Percentiles rank a stretch among this genome's conserved stretches.
These are phyloP conservation scores for Ambispora gerdemannii DNA, from an alignment of 192 early-diverging fungal species.

Conservation along the genomic window DNA sequence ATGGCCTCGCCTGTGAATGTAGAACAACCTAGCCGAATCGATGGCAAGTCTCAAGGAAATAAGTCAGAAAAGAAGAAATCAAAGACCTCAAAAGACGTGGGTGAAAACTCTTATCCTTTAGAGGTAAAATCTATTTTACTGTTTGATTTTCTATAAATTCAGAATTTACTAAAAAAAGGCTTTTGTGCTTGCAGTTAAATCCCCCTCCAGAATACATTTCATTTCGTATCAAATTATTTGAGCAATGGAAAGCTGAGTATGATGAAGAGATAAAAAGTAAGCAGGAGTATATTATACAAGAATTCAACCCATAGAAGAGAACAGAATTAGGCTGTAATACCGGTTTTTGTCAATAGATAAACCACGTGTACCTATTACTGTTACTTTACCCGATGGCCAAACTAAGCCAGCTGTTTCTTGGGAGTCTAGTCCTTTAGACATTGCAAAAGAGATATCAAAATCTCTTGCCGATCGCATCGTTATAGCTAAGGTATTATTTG, in stretches of 20 bases:
- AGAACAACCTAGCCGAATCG: too few species aligned
- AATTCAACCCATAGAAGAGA: too few species aligned
- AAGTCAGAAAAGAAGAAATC: slow-evolving; percentile 45
- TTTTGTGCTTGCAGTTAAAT: slow-evolving; percentile 40
- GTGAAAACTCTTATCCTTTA: slow-evolving; percentile 42
- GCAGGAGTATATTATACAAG: too few species aligned
- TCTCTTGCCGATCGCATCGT: slow-evolving; percentile 86
- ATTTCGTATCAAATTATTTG: slow-evolving; percentile 57
- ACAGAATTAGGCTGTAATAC: background rate
- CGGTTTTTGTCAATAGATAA: slow-evolving; percentile 48
- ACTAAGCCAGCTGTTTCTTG: slow-evolving; percentile 78
- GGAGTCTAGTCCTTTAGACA: slow-evolving; percentile 93
- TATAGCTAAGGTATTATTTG: slow-evolving; percentile 90
- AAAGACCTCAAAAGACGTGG: slow-evolving; percentile 42
- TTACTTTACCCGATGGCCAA: slow-evolving; percentile 88
- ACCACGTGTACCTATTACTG: slow-evolving; percentile 69
- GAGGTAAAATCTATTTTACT: slow-evolving; percentile 33
- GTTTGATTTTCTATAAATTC: background rate
- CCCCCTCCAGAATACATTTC: slow-evolving; percentile 74
- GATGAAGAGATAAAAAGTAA: slow-evolving; percentile 30
- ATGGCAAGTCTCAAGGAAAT: background rate
- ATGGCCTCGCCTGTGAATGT: too few species aligned
- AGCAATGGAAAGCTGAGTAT: slow-evolving; percentile 12
- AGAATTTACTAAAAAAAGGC: background rate
- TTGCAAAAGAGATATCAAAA: slow-evolving; percentile 86